Conservation (phyloP, 805 yeast genomes). For the Komagataella mondaviorum region DNA sequence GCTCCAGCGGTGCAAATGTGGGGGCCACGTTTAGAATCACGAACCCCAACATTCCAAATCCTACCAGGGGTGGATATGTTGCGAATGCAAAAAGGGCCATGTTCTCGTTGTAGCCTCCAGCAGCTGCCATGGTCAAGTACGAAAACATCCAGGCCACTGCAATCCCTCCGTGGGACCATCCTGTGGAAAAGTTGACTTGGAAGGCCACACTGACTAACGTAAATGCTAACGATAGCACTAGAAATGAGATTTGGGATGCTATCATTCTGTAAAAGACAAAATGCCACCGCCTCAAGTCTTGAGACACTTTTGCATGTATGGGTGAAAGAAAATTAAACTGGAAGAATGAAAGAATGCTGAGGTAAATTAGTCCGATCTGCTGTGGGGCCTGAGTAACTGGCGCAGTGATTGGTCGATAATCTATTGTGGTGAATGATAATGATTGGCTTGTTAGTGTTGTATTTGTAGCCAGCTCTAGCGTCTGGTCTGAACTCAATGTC, state of each 20-base stretch:
- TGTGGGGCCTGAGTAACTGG: conserved; percentile 45
- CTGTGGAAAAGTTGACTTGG: conserved; percentile 41
- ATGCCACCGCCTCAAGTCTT: conserved; percentile 29
- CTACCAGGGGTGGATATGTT: conserved; percentile 41
- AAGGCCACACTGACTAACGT: conserved; percentile 50
- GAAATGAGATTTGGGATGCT: conserved; percentile 36
- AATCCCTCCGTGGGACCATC: conserved; percentile 32
- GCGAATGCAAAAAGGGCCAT: conserved; percentile 35
- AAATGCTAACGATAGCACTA: conserved; percentile 39
- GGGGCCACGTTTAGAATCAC: conserved; percentile 53
- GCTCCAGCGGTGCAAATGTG: conserved; percentile 44
- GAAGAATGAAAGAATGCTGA: conserved; percentile 56
- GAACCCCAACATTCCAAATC: conserved; percentile 59
- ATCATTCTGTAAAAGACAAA: conserved; percentile 36
- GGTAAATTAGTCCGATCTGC: conserved; percentile 58
- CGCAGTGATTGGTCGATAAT: conserved; percentile 32
- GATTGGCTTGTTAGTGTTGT: conserved; percentile 5
- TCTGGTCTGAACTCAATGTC: background rate
- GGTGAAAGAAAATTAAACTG: conserved; percentile 44
- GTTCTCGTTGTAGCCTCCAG: conserved; percentile 60
- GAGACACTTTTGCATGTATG: conserved; percentile 33
- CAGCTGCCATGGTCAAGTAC: conserved; percentile 50
- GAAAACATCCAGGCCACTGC: conserved; percentile 56
- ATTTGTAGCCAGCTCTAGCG: background rate
- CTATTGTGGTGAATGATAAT: conserved; percentile 21